Evolutionary conservation across 78 protist genomes (phyloP).

Genomic region (Mantamonas sphyraenae): DNA sequence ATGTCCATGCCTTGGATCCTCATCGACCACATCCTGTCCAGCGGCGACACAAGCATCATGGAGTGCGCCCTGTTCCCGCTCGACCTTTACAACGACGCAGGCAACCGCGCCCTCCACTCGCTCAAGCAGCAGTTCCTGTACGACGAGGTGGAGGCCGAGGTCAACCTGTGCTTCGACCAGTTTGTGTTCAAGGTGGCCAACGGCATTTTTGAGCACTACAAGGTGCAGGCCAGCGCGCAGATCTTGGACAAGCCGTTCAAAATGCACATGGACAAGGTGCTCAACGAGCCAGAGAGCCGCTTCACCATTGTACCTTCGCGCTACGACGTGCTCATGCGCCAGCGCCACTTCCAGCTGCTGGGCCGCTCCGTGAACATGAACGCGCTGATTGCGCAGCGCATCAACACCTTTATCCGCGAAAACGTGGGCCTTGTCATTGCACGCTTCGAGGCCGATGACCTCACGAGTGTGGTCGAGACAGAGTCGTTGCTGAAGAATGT

Average conservation of each 20-base stretch:
- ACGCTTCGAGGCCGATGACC: conserved; percentile 50
- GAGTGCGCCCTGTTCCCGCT: conserved; percentile 64
- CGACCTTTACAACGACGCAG: conserved; percentile 80
- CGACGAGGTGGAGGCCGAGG: conserved; percentile 83
- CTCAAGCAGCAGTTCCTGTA: conserved; percentile 57
- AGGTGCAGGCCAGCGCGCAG: conserved; percentile 47
- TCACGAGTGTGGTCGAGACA: conserved; percentile 51
- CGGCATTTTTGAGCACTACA: conserved; percentile 54
- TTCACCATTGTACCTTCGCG: too few relatives aligned
- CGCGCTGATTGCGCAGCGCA: conserved; percentile 62
- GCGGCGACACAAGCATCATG: conserved; percentile 19
- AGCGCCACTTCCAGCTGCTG: conserved; percentile 56
- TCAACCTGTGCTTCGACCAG: conserved; percentile 78
- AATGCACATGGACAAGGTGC: conserved; percentile 1
- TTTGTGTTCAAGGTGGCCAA: conserved; percentile 61
- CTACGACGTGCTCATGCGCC: conserved; percentile 57
- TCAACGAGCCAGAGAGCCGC: conserved; percentile 5
- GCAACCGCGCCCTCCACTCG: conserved; percentile 44
- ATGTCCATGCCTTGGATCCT: conserved; percentile 80
- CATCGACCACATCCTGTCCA: conserved; percentile 59
- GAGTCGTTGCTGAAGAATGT: conserved; percentile 30
- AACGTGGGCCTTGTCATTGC: conserved; percentile 59
- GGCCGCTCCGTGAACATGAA: conserved; percentile 65
- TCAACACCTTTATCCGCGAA: conserved; percentile 32
- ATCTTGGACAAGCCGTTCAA: conserved; percentile 13